These are phyloP conservation scores for Termitomyces sp. DNA, from an alignment of 768 basidiomycete species.

Conservation along the genomic window DNA sequence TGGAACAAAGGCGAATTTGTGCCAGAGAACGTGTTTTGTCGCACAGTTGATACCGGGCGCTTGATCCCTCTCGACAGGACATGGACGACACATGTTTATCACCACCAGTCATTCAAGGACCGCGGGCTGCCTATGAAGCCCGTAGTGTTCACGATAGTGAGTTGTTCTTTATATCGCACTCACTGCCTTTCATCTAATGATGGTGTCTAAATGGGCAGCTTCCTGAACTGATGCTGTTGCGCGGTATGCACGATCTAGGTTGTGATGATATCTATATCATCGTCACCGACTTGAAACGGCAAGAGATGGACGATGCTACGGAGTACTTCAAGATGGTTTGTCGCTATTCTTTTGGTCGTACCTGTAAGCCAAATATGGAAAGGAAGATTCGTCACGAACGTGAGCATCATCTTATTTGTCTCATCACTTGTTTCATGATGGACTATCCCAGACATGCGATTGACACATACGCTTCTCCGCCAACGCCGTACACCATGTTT, in stretches of 20 bases:
- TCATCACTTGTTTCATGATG: background rate
- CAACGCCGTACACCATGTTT: slow-evolving; percentile 76
- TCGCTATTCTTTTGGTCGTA: slow-evolving; percentile 55
- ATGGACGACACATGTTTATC: slow-evolving; percentile 79
- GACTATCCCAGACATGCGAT: slow-evolving; percentile 51
- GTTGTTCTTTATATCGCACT: slow-evolving; percentile 14
- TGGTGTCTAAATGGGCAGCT: slow-evolving; percentile 36
- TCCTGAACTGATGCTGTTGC: slow-evolving; percentile 73
- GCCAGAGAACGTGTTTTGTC: slow-evolving; percentile 76
- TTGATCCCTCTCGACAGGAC: slow-evolving; percentile 77
- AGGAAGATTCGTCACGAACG: slow-evolving; percentile 66
- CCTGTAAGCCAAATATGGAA: slow-evolving; percentile 63
- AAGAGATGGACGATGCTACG: slow-evolving; percentile 78
- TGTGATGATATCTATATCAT: slow-evolving; percentile 78
- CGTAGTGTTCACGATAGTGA: slow-evolving; percentile 76
- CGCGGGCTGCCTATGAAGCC: slow-evolving; percentile 73
- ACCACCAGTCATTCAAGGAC: slow-evolving; percentile 72
- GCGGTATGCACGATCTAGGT: slow-evolving; percentile 77
- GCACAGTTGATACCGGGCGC: slow-evolving; percentile 73
- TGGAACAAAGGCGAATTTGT: slow-evolving; percentile 73
- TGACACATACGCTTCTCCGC: slow-evolving; percentile 60
- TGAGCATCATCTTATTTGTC: slow-evolving; percentile 28
- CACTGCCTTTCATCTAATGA: slow-evolving; percentile 5
- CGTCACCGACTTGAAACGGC: slow-evolving; percentile 72
- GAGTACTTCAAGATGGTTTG: slow-evolving; percentile 77